These are phyloP conservation scores for Penicillium capsulatum DNA, from an alignment of 2,329 filamentous ascomycete genomes.

Conservation along the genomic window DNA sequence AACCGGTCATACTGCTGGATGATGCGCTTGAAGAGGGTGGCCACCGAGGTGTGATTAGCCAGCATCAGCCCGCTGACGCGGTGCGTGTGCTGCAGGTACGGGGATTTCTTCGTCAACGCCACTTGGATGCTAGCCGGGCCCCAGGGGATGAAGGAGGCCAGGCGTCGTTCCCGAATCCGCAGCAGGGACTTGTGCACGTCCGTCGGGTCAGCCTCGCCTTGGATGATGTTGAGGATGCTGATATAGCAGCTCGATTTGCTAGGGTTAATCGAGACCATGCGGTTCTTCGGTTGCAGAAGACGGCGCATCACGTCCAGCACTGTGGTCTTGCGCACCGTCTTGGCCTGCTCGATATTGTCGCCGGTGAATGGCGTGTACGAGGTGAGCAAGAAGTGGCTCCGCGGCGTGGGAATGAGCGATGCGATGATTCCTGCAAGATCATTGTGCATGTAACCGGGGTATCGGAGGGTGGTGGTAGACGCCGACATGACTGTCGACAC, in stretches of 20 bases:
- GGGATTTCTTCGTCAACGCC: slow-evolving; percentile 90
- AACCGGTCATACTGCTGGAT: slow-evolving; percentile 88
- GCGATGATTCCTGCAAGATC: slow-evolving; percentile 96
- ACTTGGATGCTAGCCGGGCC: slow-evolving; percentile 97
- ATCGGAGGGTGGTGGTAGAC: slow-evolving; percentile 90
- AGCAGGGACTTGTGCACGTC: slow-evolving; percentile 97
- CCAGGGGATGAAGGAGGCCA: slow-evolving; percentile 98
- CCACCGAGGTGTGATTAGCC: slow-evolving; percentile 95
- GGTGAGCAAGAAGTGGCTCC: slow-evolving; percentile 97
- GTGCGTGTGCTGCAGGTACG: slow-evolving; percentile 90
- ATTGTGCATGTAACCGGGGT: slow-evolving; percentile 99
- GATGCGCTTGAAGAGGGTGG: slow-evolving; percentile 93
- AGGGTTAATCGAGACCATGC: slow-evolving; percentile 95
- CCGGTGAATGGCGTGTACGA: slow-evolving; percentile 97
- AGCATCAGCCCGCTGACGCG: slow-evolving; percentile 96
- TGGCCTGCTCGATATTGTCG: slow-evolving; percentile 92
- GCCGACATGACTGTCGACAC: slow-evolving; percentile 98
- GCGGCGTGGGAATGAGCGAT: slow-evolving; percentile 89
- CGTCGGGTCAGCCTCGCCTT: slow-evolving; percentile 95
- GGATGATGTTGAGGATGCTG: slow-evolving; percentile 97
- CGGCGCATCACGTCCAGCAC: slow-evolving; percentile 97
- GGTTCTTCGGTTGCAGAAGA: slow-evolving; percentile 93
- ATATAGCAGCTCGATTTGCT: slow-evolving; percentile 99
- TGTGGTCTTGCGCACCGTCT: slow-evolving; percentile 96
- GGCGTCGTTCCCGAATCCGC: slow-evolving; percentile 85